Conservation (phyloP, 1,284 basidiomycete genomes). For the Apiotrichum brassicae region DNA sequence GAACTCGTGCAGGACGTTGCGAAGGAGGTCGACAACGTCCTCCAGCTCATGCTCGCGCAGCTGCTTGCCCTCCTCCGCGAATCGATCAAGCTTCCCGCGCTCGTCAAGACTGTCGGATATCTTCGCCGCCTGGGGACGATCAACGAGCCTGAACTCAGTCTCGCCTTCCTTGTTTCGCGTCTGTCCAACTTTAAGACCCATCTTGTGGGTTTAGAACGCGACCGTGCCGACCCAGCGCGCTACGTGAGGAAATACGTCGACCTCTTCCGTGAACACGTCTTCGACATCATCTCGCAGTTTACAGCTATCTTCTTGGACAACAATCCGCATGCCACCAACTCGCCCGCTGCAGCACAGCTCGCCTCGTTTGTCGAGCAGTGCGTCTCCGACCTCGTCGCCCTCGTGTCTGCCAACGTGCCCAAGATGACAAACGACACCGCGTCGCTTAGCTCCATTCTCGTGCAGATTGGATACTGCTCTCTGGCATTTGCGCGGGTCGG, state of each 20-base stretch:
- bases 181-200: conserved; percentile 53
- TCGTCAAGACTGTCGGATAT: conserved; percentile 81
- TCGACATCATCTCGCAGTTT: conserved; percentile 85
- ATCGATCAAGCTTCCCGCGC: conserved; percentile 75
- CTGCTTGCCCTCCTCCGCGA: conserved; percentile 73
- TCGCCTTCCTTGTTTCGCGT: conserved; percentile 63
- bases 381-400: conserved; percentile 54
- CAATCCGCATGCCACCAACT: conserved; percentile 17
- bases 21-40: conserved; percentile 64
- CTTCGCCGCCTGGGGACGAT: conserved; percentile 68
- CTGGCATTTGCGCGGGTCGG: conserved; percentile 89
- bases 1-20: conserved; percentile 56
- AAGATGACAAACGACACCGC: conserved; percentile 55
- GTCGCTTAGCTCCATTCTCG: conserved; percentile 72
- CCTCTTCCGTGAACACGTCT: conserved; percentile 81
- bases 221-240: conserved; percentile 60
- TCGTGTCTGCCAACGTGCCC: conserved; percentile 48
- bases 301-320: conserved; percentile 78
- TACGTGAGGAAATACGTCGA: conserved; percentile 84
- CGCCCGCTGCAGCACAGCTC: conserved; percentile 51
- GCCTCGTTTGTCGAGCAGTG: conserved; percentile 53
- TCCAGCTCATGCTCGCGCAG: conserved; percentile 51
- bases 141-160: conserved; percentile 58
- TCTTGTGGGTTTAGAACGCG: conserved; percentile 43
- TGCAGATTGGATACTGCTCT: conserved; percentile 86